A percentile compares a stretch with the other conserved stretches of the same genome.
Conservation (phyloP, 2,329 filamentous ascomycete genomes). For the Parafenestella ontariensis region DNA sequence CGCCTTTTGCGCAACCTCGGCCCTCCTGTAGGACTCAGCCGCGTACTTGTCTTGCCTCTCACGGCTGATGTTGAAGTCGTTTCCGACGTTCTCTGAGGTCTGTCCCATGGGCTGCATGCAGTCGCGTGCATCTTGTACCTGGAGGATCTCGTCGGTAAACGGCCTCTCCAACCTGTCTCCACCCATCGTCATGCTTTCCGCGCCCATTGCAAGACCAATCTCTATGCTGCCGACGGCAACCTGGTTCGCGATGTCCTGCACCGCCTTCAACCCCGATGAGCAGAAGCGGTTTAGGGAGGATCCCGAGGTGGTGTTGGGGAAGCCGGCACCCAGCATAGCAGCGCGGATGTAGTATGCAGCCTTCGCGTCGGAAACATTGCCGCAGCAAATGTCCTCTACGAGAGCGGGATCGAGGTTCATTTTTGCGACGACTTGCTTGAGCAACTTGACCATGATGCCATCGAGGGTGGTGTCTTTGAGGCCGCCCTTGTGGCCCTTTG, state of each 20-base stretch:
- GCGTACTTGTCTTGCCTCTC: conserved; percentile 85
- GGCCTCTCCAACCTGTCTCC: conserved; percentile 74
- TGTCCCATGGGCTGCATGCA: conserved; percentile 97
- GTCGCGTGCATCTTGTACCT: conserved; percentile 78
- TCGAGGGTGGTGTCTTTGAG: conserved; percentile 95
- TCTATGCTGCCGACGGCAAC: conserved; percentile 84
- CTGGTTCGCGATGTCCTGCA: conserved; percentile 91
- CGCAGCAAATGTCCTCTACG: conserved; percentile 88
- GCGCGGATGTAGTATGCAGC: conserved; percentile 91
- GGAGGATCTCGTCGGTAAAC: conserved; percentile 78
- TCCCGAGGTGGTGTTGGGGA: conserved; percentile 85
- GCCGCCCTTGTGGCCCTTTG: conserved; percentile 88
- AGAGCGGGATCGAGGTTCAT: conserved; percentile 80
- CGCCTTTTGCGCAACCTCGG: conserved; percentile 87
- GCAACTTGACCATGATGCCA: conserved; percentile 80
- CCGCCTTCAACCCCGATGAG: conserved; percentile 93
- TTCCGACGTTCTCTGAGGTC: conserved; percentile 94
- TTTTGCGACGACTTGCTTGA: conserved; percentile 71
- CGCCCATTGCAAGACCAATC: conserved; percentile 84
- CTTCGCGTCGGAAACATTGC: conserved; percentile 88
- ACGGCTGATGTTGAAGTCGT: conserved; percentile 84
- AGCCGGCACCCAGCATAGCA: conserved; percentile 87
- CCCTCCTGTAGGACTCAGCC: conserved; percentile 84
- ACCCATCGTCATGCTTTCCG: conserved; percentile 83
- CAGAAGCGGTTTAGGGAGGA: conserved; percentile 94